phyloP scores from a whole-genome alignment of 345 rosid genomes.

The Passiflora organensis region DNA sequence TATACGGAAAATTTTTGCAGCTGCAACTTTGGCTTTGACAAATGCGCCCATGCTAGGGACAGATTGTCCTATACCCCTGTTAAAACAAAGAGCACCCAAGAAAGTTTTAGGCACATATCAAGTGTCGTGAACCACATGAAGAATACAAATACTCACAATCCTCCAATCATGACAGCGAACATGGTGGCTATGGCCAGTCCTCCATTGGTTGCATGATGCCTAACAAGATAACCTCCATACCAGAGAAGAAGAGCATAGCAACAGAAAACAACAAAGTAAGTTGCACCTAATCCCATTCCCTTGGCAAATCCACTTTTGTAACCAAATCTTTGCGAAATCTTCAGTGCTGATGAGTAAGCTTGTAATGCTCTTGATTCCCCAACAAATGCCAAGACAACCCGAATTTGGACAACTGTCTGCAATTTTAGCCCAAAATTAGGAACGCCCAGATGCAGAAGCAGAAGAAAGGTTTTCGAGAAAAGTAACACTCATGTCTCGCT shows the following conservation, averaged over 20 bases:
- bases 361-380: constrained; percentile 87
- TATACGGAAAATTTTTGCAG: constrained; percentile 78
- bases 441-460: constrained; percentile 26
- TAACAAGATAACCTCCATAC: constrained; percentile 92
- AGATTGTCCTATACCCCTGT: constrained; percentile 84
- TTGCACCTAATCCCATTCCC: constrained; percentile 94
- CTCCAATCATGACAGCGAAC: constrained; percentile 98
- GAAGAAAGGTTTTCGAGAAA: not conserved
- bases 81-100: constrained; percentile 7
- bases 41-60: constrained; percentile 94
- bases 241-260: constrained; percentile 89
- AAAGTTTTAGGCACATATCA: not conserved
- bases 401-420: constrained; percentile 90
- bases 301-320: constrained; percentile 81
- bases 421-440: constrained; percentile 23
- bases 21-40: constrained; percentile 88
- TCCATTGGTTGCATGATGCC: constrained; percentile 89
- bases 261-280: constrained; percentile 92
- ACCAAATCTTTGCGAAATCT: constrained; percentile 69
- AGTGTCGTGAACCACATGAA: not conserved
- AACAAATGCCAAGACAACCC: constrained; percentile 80
- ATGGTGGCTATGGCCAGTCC: constrained; percentile 94
- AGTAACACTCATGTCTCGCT: no score
- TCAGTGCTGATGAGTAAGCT: constrained; percentile 74
- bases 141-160: constrained; percentile 55